Base-by-base conservation (phyloP, 768 basidiomycete genomes). In the Amanita phalloides region DNA sequence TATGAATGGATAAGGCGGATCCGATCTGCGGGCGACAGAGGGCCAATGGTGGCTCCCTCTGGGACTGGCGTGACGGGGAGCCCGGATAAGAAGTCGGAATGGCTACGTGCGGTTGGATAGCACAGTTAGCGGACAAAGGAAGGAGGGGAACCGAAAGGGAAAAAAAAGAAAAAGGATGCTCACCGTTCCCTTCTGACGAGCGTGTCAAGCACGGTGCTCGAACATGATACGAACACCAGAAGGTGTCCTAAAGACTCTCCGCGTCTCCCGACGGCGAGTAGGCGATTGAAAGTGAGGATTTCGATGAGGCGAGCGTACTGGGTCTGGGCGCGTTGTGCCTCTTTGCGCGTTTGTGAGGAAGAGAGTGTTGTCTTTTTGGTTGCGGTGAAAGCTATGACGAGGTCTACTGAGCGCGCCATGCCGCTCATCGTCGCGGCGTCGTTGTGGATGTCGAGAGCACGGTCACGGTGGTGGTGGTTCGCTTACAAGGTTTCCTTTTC, bases 201-300 rank as follows among this genome's bases (percentile, higher is more conserved):
- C 42, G 77, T 76, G 23, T 74, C 61, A 17, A 96, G 68, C 45
- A 81, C 74, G 33, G 70, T 69, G 38, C 75, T 69, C 0, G 85
- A 80, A 55, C 88, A 90, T 7, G 73, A 71, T 9, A 96, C 78
- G 53, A 96, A 81, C 5, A 95, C 68, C 4, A 93, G 69, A 6
- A 93, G 64, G 57, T 91, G 82, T 1, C 85, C 86, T 46, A 86
- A 68, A 8, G 75, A 75, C 60, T 86, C 84, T n/a, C 90, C 90
- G 21, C 82, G 72, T 54, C 87, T 72, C 8, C 86, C 87, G 1
- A 86, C 84, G 0, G 82, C 86, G 45, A 76, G 75, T 44, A 93
- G 66, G 2, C 84, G 84, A 2, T 79, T 80, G 13, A 72, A 68
- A 13, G 69, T 76, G 17, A 94, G 75, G 0, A 75, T 74, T 17